Percentiles rank a stretch among this genome's conserved stretches.
phyloP scores from a whole-genome alignment of 345 rosid species.

The Hibiscus mutabilis region DNA sequence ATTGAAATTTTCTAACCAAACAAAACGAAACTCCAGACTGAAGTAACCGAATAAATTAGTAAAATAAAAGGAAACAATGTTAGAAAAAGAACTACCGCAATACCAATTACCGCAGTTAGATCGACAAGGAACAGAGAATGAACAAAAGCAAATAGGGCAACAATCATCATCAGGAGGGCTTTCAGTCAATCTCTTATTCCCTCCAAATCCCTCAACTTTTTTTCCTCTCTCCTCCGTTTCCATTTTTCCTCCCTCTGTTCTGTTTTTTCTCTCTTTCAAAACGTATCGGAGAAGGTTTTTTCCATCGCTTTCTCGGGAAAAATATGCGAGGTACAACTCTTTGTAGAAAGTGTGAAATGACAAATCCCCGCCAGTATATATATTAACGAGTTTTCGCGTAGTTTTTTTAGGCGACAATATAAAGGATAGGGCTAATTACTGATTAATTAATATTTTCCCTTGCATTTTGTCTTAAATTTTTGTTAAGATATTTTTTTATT shows the following conservation, averaged over 20 bases:
- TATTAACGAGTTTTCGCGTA: neutral
- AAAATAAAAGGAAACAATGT: neutral
- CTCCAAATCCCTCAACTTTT: conserved; percentile 10
- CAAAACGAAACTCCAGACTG: neutral
- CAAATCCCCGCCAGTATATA: neutral
- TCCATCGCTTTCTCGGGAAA: neutral
- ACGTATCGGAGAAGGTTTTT: neutral
- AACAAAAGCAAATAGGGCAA: conserved; percentile 74
- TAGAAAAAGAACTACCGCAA: conserved; percentile 50
- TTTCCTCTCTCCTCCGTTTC: conserved; percentile 6
- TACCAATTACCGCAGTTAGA: conserved; percentile 89
- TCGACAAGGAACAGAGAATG: conserved; percentile 62
- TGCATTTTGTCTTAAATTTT: too few relatives aligned
- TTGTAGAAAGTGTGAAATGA: neutral
- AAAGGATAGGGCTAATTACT: too few relatives aligned
- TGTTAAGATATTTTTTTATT: too few relatives aligned
- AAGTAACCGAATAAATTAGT: neutral
- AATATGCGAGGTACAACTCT: neutral
- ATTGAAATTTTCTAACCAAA: conserved; percentile 7
- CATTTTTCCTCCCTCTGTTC: neutral
- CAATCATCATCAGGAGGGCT: conserved; percentile 72
- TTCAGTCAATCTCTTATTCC: conserved; percentile 18
- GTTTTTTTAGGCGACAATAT: neutral
- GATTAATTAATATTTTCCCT: too few relatives aligned
- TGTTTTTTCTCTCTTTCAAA: neutral